These are phyloP conservation scores for Linum tenue DNA, from an alignment of 345 rosid genomes.

Conservation along the genomic window DNA sequence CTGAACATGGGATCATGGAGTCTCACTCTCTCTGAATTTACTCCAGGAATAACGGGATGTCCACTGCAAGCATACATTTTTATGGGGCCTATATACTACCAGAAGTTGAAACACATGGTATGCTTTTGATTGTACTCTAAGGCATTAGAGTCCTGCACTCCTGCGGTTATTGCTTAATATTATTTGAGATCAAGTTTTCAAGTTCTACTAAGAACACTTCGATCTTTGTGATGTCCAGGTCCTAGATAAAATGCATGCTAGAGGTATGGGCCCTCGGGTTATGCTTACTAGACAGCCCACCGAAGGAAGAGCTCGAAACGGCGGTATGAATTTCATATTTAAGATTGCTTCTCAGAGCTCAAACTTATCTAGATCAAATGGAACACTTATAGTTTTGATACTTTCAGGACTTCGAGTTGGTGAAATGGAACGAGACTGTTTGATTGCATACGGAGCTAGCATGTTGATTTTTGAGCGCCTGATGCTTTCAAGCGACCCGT, in stretches of 20 bases:
- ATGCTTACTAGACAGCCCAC: slow-evolving; percentile 93
- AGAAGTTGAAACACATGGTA: slow-evolving; percentile 94
- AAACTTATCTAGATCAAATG: not conserved
- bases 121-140: slow-evolving; percentile 18
- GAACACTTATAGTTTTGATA: not conserved
- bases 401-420: slow-evolving; percentile 88
- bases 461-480: slow-evolving; percentile 80
- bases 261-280: slow-evolving; percentile 86
- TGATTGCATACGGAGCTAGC: slow-evolving; percentile 96
- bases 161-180: too few species aligned
- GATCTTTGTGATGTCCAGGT: slow-evolving; percentile 35
- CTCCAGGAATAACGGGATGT: slow-evolving; percentile 72
- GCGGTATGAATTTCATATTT: slow-evolving; percentile 42
- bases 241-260: slow-evolving; percentile 88
- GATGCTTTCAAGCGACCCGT: slow-evolving; percentile 93
- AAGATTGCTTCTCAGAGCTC: not conserved
- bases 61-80: slow-evolving; percentile 85
- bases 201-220: not conserved
- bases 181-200: too few species aligned
- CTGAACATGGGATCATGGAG: too few species aligned
- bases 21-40: slow-evolving; percentile 11
- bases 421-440: slow-evolving; percentile 96
- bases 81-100: slow-evolving; percentile 98
- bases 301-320: slow-evolving; percentile 95
- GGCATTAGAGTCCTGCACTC: too few species aligned